phyloP scores from a whole-genome alignment of 257 asterid species.

The Eucommia ulmoides region DNA sequence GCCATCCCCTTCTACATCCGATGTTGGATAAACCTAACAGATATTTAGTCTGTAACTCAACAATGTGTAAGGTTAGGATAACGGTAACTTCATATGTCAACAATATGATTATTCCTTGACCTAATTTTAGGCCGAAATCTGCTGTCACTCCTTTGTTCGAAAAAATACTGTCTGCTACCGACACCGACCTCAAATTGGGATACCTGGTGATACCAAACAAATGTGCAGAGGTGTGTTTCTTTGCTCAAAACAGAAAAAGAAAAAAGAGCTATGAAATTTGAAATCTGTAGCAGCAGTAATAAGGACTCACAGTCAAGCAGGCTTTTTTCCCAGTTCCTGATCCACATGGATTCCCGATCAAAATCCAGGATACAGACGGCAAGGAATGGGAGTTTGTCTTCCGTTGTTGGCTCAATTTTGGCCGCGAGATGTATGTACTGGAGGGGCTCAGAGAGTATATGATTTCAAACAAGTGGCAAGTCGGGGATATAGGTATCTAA shows the following conservation, averaged over 20 bases:
- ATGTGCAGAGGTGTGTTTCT: slow-evolving; percentile 56
- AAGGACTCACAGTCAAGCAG: slow-evolving; percentile 19
- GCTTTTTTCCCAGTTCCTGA: slow-evolving; percentile 56
- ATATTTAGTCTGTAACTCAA: too few relatives aligned
- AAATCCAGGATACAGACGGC: slow-evolving; percentile 57
- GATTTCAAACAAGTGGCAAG: slow-evolving; percentile 50
- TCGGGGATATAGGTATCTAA: slow-evolving; percentile 75
- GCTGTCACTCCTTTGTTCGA: slow-evolving; percentile 50
- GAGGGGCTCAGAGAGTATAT: slow-evolving; percentile 66
- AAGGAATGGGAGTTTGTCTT: slow-evolving; percentile 50
- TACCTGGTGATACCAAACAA: slow-evolving; percentile 53
- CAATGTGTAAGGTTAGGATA: too few relatives aligned
- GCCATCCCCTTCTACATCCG: too few relatives aligned
- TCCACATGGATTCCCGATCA: slow-evolving; percentile 35
- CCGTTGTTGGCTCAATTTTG: slow-evolving; percentile 45
- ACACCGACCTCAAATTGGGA: slow-evolving; percentile 42
- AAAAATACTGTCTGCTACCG: slow-evolving; percentile 39
- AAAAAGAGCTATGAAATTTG: not conserved
- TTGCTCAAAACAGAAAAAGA: too few relatives aligned
- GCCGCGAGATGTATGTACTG: slow-evolving; percentile 45
- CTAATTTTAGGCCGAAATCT: slow-evolving; percentile 31
- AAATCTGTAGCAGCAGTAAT: not conserved
- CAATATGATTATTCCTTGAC: slow-evolving; percentile 60
- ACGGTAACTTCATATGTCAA: too few relatives aligned
- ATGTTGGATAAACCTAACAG: too few relatives aligned